Evolutionary conservation across 2,329 filamentous ascomycete genomes (phyloP).

Genomic region (Penicillium paneum): DNA sequence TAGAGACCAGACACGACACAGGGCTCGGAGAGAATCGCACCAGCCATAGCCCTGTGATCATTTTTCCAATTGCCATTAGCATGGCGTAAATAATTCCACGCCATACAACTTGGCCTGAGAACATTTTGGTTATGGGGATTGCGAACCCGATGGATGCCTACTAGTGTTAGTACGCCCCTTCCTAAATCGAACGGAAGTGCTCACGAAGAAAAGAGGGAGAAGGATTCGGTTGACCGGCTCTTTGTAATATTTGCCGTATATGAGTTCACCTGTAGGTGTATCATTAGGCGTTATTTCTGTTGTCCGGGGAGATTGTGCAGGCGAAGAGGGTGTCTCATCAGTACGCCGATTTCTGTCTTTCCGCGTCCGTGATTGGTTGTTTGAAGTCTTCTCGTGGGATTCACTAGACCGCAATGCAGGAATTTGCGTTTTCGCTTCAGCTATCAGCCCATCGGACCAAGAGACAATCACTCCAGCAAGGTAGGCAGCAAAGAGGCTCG

Average conservation of each 20-base stretch:
- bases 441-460: slow-evolving; percentile 47
- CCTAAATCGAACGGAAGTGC: slow-evolving; percentile 19
- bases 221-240: slow-evolving; percentile 53
- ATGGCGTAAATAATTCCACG: slow-evolving; percentile 68
- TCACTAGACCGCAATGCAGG: neutral
- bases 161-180: neutral
- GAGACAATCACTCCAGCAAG: slow-evolving; percentile 53
- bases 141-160: slow-evolving; percentile 68
- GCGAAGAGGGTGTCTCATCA: neutral
- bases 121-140: slow-evolving; percentile 70
- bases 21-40: slow-evolving; percentile 36
- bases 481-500: slow-evolving; percentile 56
- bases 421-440: neutral
- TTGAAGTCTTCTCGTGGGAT: neutral
- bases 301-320: neutral
- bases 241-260: slow-evolving; percentile 50
- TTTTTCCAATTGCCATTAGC: slow-evolving; percentile 65
- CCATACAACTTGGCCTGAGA: slow-evolving; percentile 63
- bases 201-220: slow-evolving; percentile 70
- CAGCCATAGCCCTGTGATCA: slow-evolving; percentile 60
- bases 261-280: slow-evolving; percentile 20
- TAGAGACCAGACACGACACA: slow-evolving; percentile 5
- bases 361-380: too few relatives aligned
- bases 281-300: neutral
- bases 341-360: neutral